Evolutionary conservation across 805 yeast genomes (phyloP).

Genomic region (Metschnikowia hibisci): DNA sequence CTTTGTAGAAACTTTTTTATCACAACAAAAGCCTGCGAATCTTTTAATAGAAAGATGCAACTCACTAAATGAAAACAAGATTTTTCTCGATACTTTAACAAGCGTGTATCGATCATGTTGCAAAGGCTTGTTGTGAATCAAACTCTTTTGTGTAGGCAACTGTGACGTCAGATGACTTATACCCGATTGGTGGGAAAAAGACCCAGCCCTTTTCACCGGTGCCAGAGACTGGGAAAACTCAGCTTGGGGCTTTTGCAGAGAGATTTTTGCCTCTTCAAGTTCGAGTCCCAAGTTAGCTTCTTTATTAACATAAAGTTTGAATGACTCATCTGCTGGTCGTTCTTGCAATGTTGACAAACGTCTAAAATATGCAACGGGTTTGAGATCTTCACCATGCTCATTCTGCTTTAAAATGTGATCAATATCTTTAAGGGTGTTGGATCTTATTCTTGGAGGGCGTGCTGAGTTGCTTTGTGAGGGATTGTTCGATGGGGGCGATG

Average conservation of each 20-base stretch:
- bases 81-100: slow-evolving; percentile 52
- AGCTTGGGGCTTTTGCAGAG: neutral
- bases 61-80: slow-evolving; percentile 60
- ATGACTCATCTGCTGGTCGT: slow-evolving; percentile 28
- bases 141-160: neutral
- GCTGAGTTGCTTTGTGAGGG: slow-evolving; percentile 10
- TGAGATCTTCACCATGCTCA: slow-evolving; percentile 42
- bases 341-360: slow-evolving; percentile 65
- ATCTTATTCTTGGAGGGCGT: slow-evolving; percentile 26
- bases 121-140: neutral
- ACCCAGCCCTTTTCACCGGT: neutral
- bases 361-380: slow-evolving; percentile 60
- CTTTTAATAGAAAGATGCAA: slow-evolving; percentile 57
- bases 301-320: neutral
- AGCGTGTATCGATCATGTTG: slow-evolving; percentile 19
- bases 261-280: neutral
- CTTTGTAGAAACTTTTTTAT: slow-evolving; percentile 50
- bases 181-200: neutral
- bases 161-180: slow-evolving; percentile 1
- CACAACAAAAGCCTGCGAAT: slow-evolving; percentile 55
- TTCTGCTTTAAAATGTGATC: slow-evolving; percentile 34
- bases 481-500: slow-evolving; percentile 9
- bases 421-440: slow-evolving; percentile 35
- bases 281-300: neutral
- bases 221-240: neutral